phyloP scores from a whole-genome alignment of 2,329 filamentous ascomycete species.

The Claviceps pazoutovae region DNA sequence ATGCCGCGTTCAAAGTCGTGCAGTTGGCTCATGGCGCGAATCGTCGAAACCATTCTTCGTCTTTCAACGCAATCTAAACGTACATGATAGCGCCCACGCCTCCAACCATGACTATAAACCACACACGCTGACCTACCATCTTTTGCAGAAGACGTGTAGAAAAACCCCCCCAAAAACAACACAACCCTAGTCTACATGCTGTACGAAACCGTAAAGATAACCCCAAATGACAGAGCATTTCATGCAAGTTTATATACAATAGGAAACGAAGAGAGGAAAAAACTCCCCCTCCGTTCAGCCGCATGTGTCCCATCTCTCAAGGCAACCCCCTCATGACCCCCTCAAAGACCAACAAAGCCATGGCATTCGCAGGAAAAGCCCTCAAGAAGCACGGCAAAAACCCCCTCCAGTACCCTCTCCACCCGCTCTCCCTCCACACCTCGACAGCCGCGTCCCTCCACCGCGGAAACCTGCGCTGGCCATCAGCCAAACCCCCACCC shows the following conservation, averaged over 20 bases:
- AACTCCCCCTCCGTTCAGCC: background rate
- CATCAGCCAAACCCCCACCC: constrained; percentile 54
- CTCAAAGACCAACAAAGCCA: constrained; percentile 88
- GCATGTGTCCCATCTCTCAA: background rate
- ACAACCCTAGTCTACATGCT: background rate
- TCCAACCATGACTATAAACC: background rate
- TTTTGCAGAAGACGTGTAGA: background rate
- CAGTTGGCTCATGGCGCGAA: too few species aligned
- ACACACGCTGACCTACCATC: background rate
- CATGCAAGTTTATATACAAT: background rate
- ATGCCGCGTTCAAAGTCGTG: too few species aligned
- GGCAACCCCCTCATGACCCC: constrained; percentile 64
- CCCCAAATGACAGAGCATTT: background rate
- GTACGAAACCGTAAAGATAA: background rate
- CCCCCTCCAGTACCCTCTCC: constrained; percentile 77
- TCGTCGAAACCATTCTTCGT: too few species aligned
- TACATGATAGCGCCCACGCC: background rate
- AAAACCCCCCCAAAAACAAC: background rate
- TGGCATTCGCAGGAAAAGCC: constrained; percentile 90
- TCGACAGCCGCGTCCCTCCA: constrained; percentile 72
- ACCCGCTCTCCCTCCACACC: constrained; percentile 64
- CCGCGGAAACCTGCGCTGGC: constrained; percentile 50
- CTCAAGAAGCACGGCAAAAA: constrained; percentile 88
- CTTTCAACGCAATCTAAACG: too few species aligned
- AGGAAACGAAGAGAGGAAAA: background rate